Base-by-base conservation (phyloP, 2,329 filamentous ascomycete genomes). In the Fusarium tupiense region DNA sequence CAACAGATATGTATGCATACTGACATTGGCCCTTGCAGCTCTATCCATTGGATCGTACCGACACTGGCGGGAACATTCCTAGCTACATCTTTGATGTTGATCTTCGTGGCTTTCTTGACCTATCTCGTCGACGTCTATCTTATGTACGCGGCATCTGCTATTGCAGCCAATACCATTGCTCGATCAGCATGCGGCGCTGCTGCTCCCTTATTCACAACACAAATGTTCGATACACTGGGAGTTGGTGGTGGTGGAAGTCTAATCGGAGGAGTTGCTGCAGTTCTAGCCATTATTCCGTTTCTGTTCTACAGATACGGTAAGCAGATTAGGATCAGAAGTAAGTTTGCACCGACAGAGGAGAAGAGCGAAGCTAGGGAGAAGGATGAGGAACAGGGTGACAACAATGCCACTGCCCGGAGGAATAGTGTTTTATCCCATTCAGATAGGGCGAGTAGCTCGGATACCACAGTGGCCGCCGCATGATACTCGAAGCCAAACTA, bases 251-350 rank as follows among this genome's bases (percentile, higher is more conserved):
- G 73, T 3, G 74, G 73, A 19, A 72, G 71, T 40, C 64, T 76
- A 7, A 56, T 73, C 7, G 73, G 67, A 6, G 75, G 75, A 19
- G 54, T 76, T 31, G 69, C 71, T 24, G 46, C 75, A 12, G 29
- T 74, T 14, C 58, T 73, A 33, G 63, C 69, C 29, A 46, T 69
- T 31, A 65, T 76, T 6, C 74, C 74, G 4, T 67, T 76, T 54
- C 26, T 76, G n/a, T 64, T 76, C 33, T 76, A 76, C 61, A 72
- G 67, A 37, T 76, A 76, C 7, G 74, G 74, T 8, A 65, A 63
- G 46, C 56, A 61, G 38, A 76, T 76, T 35, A 59, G 74, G n/a
- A 46, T 64, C 33, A 66, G 64, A 62, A 76, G 73, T 38, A 75
- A 73, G 33, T 75, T 75, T 69, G 71, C 73, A 3, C 66, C 49